Base-by-base conservation (phyloP, 2,329 filamentous ascomycete species). In the Fusarium sp. region DNA sequence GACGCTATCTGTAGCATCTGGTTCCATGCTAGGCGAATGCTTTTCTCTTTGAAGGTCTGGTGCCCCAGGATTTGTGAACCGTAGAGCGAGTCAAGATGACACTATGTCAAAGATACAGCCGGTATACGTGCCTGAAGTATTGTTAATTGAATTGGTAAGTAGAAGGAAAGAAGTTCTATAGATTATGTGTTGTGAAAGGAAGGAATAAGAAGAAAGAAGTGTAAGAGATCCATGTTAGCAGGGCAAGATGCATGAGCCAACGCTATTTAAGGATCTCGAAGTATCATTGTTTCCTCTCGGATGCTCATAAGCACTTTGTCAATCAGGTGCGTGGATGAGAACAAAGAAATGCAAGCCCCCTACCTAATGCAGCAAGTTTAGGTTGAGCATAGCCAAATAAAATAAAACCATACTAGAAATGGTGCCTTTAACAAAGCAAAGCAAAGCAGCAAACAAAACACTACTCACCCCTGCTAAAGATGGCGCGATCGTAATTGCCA, bases 1-100 rank as follows among this genome's bases (percentile, higher is more conserved):
- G 44, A 82, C 81, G 48, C 77, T 76, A 52, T 84, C 83, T 80
- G 82, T 82, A 59, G 72, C 82, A 58, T 44, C 55, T 46, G 39
- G 23, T 43, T 71, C 60, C 68, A 70, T 71, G 26, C 13, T 43
- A 48, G 49, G 37, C 39, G 25, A 49, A 21, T 21, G 42, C 18
- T 49, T 31, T 61, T 21, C 59, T 70, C 67, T 61, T 58, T 68
- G 63, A 51, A 58, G 67, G 67, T 52, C 67, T 53, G 39, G 42
- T 41, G 67, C 67, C 67, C 63, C 67, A 68, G 67, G 67, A 70
- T 58, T 31, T 57, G 46, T 25, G 46, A 68, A 60, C 48, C 45
- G 31, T 48, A n/a, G 45, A 45, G 46, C 34, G 30, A 41, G 39
- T 43, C 58, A 51, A 55, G 51, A 26, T 45, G 21, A 37, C 48